These are phyloP conservation scores for Raphanus raphanistrum DNA, from an alignment of 345 rosid genomes.

Conservation along the genomic window DNA sequence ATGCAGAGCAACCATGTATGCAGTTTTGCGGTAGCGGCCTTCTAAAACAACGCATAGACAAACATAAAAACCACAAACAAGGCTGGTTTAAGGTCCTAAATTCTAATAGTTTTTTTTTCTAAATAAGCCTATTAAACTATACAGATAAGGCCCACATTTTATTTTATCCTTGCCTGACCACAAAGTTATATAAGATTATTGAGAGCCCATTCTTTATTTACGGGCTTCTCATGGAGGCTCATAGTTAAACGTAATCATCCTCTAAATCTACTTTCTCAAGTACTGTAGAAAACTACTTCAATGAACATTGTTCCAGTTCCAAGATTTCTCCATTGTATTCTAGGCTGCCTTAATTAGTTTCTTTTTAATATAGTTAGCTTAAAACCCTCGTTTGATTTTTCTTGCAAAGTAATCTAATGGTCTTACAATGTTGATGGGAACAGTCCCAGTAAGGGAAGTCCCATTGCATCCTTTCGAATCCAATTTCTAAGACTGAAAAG, in stretches of 20 bases:
- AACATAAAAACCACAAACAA: background rate
- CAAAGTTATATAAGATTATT: background rate
- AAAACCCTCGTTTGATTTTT: background rate
- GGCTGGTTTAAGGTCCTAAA: background rate
- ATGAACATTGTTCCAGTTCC: background rate
- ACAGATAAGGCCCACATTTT: background rate
- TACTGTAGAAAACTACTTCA: background rate
- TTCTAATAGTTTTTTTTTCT: background rate
- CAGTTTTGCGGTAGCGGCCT: slow-evolving; percentile 92
- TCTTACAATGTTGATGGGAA: background rate
- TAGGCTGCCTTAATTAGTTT: background rate
- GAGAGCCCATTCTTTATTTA: background rate
- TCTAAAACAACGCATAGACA: background rate
- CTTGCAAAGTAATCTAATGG: background rate
- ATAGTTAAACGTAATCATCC: background rate
- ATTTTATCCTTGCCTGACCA: background rate
- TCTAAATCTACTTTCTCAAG: background rate
- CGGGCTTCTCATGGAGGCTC: background rate
- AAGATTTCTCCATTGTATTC: background rate
- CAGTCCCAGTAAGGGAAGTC: background rate
- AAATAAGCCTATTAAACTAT: background rate
- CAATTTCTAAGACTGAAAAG: background rate
- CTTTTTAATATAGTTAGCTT: background rate
- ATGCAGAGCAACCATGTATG: slow-evolving; percentile 85
- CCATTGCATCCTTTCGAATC: background rate